phyloP scores from a whole-genome alignment of 1,284 basidiomycete species.

The Apiotrichum brassicae region DNA sequence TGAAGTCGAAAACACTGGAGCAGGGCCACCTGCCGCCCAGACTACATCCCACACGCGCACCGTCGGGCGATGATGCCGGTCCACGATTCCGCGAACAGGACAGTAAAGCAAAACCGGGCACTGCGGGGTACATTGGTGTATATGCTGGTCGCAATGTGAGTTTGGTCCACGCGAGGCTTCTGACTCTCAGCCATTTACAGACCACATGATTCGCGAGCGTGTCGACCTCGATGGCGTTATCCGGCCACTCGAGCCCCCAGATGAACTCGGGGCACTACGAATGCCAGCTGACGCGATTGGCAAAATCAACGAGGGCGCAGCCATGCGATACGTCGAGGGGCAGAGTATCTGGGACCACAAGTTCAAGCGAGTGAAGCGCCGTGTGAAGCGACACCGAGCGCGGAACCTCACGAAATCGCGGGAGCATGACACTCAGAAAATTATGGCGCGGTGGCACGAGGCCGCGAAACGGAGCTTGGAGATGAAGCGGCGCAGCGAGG shows the following conservation, averaged over 20 bases:
- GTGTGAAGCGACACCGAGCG: constrained; percentile 35
- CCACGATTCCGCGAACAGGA: neutral
- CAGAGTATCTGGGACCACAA: constrained; percentile 45
- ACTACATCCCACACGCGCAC: neutral
- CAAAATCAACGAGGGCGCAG: constrained; percentile 50
- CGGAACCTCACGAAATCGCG: constrained; percentile 36
- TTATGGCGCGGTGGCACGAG: constrained; percentile 1
- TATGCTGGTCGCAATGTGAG: constrained; percentile 55
- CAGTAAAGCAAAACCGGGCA: constrained; percentile 39
- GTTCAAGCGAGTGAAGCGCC: constrained; percentile 30
- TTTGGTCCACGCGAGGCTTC: neutral
- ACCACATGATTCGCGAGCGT: constrained; percentile 76
- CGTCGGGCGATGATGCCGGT: neutral
- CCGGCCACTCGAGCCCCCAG: constrained; percentile 67
- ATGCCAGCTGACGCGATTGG: constrained; percentile 57
- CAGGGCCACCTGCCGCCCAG: neutral
- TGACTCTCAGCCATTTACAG: constrained; percentile 37
- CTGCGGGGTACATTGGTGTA: constrained; percentile 61
- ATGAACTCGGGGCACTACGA: constrained; percentile 60
- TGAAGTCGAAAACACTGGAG: neutral
- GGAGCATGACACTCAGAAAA: constrained; percentile 23
- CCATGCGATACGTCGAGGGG: constrained; percentile 45
- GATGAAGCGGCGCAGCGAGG: too few species aligned
- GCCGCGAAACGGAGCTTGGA: neutral
- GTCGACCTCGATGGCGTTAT: constrained; percentile 70